These are phyloP conservation scores for Spergularia bocconei DNA, from an alignment of 148 eudicot genomes.

Conservation along the genomic window DNA sequence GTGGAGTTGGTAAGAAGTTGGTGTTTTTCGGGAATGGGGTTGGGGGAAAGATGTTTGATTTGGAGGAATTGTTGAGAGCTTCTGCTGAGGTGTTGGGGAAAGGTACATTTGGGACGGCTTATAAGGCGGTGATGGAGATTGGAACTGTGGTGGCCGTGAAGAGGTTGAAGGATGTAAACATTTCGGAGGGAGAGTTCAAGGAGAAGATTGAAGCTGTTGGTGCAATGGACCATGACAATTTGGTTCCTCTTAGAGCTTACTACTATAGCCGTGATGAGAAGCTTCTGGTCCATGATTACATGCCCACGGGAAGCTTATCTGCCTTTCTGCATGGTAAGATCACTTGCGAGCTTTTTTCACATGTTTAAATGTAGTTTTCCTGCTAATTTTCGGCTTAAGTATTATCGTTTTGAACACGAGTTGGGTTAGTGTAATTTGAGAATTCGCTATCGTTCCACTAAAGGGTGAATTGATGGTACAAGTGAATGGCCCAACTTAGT, in stretches of 20 bases:
- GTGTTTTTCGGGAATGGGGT: conserved; percentile 62
- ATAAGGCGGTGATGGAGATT: conserved; percentile 75
- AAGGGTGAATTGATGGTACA: no score
- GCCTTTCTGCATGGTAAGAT: conserved; percentile 80
- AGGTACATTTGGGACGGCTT: conserved; percentile 90
- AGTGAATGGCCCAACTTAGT: no score
- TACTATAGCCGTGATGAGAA: conserved; percentile 79
- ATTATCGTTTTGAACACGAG: no score
- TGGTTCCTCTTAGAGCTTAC: conserved; percentile 87
- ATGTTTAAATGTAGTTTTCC: background rate
- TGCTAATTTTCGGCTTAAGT: background rate
- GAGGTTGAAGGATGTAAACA: conserved; percentile 76
- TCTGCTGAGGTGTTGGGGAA: conserved; percentile 93
- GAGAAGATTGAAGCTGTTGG: conserved; percentile 78
- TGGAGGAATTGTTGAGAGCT: conserved; percentile 81
- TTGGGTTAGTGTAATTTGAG: no score
- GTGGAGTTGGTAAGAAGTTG: conserved; percentile 49
- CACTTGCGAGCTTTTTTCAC: background rate
- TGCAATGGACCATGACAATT: conserved; percentile 68
- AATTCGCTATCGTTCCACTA: no score
- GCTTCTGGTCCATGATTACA: conserved; percentile 83
- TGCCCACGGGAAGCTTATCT: conserved; percentile 88
- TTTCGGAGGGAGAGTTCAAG: conserved; percentile 59
- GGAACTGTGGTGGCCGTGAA: conserved; percentile 79
- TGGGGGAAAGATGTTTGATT: conserved; percentile 52